Base-by-base conservation (phyloP, 345 rosid genomes). In the Gossypium australe region DNA sequence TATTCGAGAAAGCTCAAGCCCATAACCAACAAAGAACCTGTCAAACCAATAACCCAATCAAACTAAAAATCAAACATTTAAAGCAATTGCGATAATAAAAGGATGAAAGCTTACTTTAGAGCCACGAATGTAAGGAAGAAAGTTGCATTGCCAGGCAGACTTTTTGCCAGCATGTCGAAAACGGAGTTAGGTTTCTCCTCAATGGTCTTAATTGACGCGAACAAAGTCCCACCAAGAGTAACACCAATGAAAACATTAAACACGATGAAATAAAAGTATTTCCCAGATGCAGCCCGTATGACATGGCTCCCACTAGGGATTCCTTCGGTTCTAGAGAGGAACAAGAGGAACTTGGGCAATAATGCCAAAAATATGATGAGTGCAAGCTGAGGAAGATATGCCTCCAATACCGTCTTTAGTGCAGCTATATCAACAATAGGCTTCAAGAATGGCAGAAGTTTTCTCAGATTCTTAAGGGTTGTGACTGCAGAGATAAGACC, bases 171-270 rank as follows among this genome's bases (percentile, higher is more conserved):
- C 77, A 86, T 0, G 9, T 41, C 22, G 3, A 89, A 12, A 4
- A 78, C 9, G 5, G 83, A 55, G 72, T 82, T 79, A 0, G 95
- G 91, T 38, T 85, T 1, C 34, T 86, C 20, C 79, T 89, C 70
- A 17, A 92, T 80, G 0, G 2, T 52, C 85, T 92, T 90, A 61
- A 92, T 75, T 2, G 90, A 74, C 9, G 51, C 27, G 75, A 87
- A 88, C 80, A 92, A 67, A 48, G 95, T 83, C 67, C 89, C 97
- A 72, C 94, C 87, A 49, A 94, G 27, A 1, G 97, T 92, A 53
- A 94, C 97, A 61, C 98, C 98, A 29, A 94, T 71, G 75, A 94
- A 94, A 17, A 92, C 97, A 80, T 94, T 94, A 70, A 94, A 76
- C n/a, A 89, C 86, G 0, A 76, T 75, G 76, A 94, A 94, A 81